phyloP scores from a whole-genome alignment of 1,139 yeast genomes.

The Ogataea hybrid region DNA sequence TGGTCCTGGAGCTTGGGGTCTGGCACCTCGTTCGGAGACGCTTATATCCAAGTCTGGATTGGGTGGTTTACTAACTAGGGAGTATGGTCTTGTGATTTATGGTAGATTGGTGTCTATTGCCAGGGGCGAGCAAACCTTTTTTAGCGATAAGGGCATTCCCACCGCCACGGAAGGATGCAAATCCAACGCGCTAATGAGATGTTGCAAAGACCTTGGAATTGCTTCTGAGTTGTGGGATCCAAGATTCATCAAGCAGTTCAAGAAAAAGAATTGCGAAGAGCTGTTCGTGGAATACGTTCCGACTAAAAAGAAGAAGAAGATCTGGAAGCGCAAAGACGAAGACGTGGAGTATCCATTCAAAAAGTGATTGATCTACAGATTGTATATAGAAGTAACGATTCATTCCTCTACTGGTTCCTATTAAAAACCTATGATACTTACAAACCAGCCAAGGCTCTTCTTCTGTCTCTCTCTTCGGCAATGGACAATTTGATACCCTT shows the following conservation, averaged over 20 bases:
- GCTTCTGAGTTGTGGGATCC: conserved; percentile 99
- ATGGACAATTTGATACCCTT: conserved; percentile 98
- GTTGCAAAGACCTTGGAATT: conserved; percentile 94
- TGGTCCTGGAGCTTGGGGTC: conserved; percentile 99
- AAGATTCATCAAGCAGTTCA: conserved; percentile 75
- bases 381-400: conserved; percentile 8
- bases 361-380: conserved; percentile 17
- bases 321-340: conserved; percentile 87
- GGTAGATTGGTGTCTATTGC: conserved; percentile 91
- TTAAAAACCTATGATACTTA: conserved; percentile 23
- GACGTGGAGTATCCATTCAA: conserved; percentile 81
- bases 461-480: conserved; percentile 99
- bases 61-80: conserved; percentile 65
- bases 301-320: conserved; percentile 80
- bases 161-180: conserved; percentile 98
- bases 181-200: conserved; percentile 94
- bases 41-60: conserved; percentile 59
- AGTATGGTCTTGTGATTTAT: conserved; percentile 81
- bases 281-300: conserved; percentile 82
- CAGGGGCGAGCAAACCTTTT: conserved; percentile 94
- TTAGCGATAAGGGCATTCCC: conserved; percentile 81
- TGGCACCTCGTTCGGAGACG: conserved; percentile 90
- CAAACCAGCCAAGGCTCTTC: conserved; percentile 69
- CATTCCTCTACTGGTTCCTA: conserved; percentile 11
- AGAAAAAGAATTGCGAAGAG: conserved; percentile 73